Conservation (phyloP, 179 eudicot species). For the Silene noctiflora region DNA sequence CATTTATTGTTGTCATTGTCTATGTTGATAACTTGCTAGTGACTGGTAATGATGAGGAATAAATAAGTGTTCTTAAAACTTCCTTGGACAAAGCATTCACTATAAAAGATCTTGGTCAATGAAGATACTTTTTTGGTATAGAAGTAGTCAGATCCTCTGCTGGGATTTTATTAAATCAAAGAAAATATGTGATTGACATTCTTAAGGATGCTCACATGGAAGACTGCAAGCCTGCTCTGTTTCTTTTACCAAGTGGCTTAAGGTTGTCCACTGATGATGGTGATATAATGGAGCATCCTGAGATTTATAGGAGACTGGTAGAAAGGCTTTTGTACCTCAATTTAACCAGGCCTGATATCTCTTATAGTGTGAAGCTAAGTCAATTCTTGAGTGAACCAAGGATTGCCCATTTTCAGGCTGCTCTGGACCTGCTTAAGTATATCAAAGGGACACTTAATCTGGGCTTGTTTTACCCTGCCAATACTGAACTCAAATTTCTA, state of each 20-base stretch:
- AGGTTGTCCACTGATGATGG: not conserved
- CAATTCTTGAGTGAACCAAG: not conserved
- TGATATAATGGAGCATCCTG: not conserved
- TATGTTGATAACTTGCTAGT: not conserved
- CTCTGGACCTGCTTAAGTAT: not conserved
- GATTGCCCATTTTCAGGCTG: not conserved
- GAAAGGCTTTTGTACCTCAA: not conserved
- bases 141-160: not conserved
- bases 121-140: not conserved
- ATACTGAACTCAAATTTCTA: no score
- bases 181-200: not conserved
- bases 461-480: not conserved
- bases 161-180: no score
- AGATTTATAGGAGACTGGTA: not conserved
- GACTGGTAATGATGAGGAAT: not conserved
- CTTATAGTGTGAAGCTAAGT: not conserved
- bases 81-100: not conserved
- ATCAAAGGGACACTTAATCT: not conserved
- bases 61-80: no score
- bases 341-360: not conserved
- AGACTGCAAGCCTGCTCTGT: not conserved
- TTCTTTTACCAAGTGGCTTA: not conserved
- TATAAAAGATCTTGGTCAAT: no score
- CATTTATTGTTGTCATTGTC: not conserved
- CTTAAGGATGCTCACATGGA: not conserved